Conservation (phyloP, 129 eudicot species). For the Erigeron canadensis region DNA sequence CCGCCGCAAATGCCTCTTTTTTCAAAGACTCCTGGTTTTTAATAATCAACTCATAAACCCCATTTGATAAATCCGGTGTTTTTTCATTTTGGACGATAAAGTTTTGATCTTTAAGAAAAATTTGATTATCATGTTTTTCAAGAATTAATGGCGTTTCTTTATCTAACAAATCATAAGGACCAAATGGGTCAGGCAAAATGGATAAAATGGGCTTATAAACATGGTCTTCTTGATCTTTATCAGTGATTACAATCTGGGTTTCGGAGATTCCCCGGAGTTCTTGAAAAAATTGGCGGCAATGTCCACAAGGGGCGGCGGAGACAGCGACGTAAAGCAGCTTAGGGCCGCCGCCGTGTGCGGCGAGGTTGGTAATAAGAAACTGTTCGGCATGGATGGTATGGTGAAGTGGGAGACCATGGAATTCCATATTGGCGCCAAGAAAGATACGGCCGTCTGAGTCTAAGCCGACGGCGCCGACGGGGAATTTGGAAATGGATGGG, state of each 20-base stretch:
- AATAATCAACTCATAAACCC: conserved; percentile 5
- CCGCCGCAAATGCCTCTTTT: conserved; percentile 62
- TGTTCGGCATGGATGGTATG: conserved; percentile 92
- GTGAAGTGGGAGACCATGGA: conserved; percentile 74
- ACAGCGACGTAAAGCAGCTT: conserved; percentile 57
- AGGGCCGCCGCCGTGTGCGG: conserved; percentile 45
- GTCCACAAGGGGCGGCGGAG: conserved; percentile 93
- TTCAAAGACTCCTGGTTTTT: conserved; percentile 28
- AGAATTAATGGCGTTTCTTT: conserved; percentile 59
- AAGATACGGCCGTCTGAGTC: conserved; percentile 79
- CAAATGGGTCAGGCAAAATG: conserved; percentile 57
- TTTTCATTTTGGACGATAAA: neutral
- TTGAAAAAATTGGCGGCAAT: conserved; percentile 92
- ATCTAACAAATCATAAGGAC: conserved; percentile 66
- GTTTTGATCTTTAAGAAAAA: conserved; percentile 11
- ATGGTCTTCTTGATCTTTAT: conserved; percentile 8
- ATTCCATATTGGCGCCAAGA: conserved; percentile 77
- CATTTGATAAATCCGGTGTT: conserved; percentile 19
- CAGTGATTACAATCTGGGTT: conserved; percentile 49
- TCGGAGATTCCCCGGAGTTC: conserved; percentile 58
- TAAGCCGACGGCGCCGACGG: conserved; percentile 79
- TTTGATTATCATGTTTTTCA: conserved; percentile 46
- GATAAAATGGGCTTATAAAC: conserved; percentile 40
- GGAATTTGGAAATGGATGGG: conserved; percentile 67
- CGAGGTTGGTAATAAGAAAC: conserved; percentile 71